Percentiles rank a stretch among this genome's conserved stretches.
phyloP scores from a whole-genome alignment of 305 asterid species.

The Fraxinus xanthoxyloides region DNA sequence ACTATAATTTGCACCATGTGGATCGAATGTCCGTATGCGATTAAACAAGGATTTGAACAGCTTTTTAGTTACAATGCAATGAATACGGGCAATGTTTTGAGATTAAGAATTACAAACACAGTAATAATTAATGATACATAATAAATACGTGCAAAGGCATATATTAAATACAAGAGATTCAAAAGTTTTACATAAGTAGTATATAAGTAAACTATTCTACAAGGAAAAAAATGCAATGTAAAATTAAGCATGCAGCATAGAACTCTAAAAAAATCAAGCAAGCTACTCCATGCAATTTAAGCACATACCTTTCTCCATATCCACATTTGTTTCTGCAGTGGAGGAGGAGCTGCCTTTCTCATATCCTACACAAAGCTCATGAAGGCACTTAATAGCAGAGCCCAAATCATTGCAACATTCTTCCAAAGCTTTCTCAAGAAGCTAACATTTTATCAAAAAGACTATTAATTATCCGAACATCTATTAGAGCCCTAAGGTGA shows the following conservation, averaged over 20 bases:
- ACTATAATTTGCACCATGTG: not conserved
- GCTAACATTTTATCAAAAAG: slow-evolving; percentile 1
- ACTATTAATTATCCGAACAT: not conserved
- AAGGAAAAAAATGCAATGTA: not conserved
- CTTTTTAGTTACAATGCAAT: not conserved
- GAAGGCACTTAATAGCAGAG: not conserved
- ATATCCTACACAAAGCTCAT: not conserved
- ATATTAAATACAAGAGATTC: not conserved
- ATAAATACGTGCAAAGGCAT: not conserved
- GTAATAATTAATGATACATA: not conserved
- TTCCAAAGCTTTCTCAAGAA: not conserved
- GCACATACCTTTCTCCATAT: not conserved
- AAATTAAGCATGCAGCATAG: not conserved
- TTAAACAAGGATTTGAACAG: not conserved
- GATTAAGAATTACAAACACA: not conserved
- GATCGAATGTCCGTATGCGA: not conserved
- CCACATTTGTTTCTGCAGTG: not conserved
- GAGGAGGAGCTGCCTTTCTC: not conserved
- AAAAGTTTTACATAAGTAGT: not conserved
- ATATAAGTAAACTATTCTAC: not conserved
- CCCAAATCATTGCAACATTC: not conserved
- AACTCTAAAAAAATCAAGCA: not conserved
- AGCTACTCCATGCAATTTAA: not conserved
- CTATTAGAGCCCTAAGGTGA: not conserved
- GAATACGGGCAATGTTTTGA: not conserved